These are phyloP conservation scores for Podospora tetraspora DNA, from an alignment of 495 filamentous ascomycete genomes.

Conservation along the genomic window DNA sequence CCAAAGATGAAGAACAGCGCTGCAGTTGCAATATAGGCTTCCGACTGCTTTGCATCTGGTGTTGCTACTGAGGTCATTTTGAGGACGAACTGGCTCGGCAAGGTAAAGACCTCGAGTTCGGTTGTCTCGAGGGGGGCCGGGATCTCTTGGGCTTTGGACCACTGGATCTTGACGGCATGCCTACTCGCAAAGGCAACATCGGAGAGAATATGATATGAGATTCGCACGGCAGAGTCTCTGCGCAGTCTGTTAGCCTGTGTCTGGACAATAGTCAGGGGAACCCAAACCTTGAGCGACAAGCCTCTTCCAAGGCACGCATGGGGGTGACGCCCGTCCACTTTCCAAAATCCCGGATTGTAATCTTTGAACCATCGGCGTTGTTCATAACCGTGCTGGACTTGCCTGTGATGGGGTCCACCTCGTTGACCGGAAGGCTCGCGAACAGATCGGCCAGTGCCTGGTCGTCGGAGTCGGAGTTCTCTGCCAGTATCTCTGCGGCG, in stretches of 20 bases:
- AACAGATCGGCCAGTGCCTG: slow-evolving; percentile 56
- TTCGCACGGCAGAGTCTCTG: slow-evolving; percentile 61
- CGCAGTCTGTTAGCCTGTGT: slow-evolving; percentile 15
- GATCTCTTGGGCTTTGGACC: slow-evolving; percentile 71
- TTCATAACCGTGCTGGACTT: slow-evolving; percentile 49
- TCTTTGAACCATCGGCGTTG: slow-evolving; percentile 43
- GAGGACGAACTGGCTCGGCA: slow-evolving; percentile 44
- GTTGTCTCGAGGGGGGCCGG: slow-evolving; percentile 36
- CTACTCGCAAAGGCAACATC: slow-evolving; percentile 66
- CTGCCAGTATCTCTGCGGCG: slow-evolving; percentile 46
- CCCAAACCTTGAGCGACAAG: slow-evolving; percentile 71
- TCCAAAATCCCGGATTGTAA: slow-evolving; percentile 76
- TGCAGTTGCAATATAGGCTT: slow-evolving; percentile 75
- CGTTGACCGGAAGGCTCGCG: slow-evolving; percentile 61
- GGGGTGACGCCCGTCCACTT: slow-evolving; percentile 68
- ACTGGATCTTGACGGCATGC: slow-evolving; percentile 66
- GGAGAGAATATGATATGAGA: slow-evolving; percentile 64
- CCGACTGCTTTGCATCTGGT: slow-evolving; percentile 71
- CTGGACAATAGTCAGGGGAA: not conserved
- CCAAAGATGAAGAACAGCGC: slow-evolving; percentile 77
- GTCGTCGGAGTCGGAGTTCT: slow-evolving; percentile 48
- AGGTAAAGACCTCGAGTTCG: slow-evolving; percentile 41
- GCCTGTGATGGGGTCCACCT: slow-evolving; percentile 49
- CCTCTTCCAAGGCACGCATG: slow-evolving; percentile 72
- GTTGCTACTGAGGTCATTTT: slow-evolving; percentile 75